Percentiles rank a stretch among this genome's conserved stretches.
Evolutionary conservation across 169 alveolate species (phyloP).

Genomic region (Miamiensis avidus): DNA sequence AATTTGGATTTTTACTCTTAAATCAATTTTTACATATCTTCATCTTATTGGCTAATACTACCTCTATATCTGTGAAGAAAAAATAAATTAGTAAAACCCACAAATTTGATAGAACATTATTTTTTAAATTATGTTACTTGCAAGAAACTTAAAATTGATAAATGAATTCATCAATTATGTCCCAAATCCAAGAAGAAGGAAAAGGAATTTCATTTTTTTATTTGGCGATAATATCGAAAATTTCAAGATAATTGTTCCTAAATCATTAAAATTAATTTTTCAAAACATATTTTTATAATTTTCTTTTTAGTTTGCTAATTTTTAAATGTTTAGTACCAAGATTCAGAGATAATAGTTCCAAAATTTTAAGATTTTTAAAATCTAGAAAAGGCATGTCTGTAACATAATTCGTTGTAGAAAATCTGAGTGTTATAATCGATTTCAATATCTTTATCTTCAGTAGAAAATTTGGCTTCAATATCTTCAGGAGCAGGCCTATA

Average conservation of each 20-base stretch:
- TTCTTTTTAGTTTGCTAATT: background rate
- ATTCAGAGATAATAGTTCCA: background rate
- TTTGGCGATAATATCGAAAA: constrained; percentile 7
- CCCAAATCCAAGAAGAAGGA: constrained; percentile 36
- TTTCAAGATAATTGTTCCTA: constrained; percentile 16
- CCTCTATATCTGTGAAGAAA: background rate
- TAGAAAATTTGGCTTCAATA: too few species aligned
- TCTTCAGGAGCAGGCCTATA: constrained; percentile 28
- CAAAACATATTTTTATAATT: too few species aligned
- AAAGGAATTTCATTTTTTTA: constrained; percentile 10
- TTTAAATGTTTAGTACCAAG: background rate
- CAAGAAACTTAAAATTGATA: constrained; percentile 25
- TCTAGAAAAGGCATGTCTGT: constrained; percentile 24
- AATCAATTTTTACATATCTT: too few species aligned
- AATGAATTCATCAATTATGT: constrained; percentile 27
- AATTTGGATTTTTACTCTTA: background rate
- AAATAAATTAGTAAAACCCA: background rate
- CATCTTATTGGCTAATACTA: background rate
- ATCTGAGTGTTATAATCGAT: background rate
- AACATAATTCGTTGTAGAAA: constrained; percentile 22
- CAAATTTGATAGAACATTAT: too few species aligned
- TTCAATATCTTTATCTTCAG: constrained; percentile 15
- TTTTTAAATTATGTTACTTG: background rate
- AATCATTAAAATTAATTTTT: too few species aligned
- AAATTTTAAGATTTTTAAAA: background rate